Evolutionary conservation across 148 eudicot species (phyloP).

Genomic region (Rhododendron williamsianum): DNA sequence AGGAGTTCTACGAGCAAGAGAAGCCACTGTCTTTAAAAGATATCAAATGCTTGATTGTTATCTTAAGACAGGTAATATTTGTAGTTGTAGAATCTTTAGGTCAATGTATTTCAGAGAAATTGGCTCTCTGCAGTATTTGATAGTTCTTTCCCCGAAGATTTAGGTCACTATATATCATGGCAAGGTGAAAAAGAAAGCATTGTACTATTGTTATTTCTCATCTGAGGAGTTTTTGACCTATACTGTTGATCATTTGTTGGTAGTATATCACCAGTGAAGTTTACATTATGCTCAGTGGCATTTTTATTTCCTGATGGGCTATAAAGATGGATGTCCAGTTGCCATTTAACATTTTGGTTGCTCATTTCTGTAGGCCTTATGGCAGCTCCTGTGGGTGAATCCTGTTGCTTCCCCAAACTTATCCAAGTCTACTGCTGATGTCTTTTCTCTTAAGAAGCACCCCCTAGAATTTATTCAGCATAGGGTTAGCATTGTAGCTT

Average conservation of each 20-base stretch:
- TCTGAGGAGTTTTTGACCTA: not conserved
- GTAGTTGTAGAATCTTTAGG: not conserved
- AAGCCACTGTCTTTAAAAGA: slow-evolving; percentile 82
- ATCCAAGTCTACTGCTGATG: slow-evolving; percentile 30
- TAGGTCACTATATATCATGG: not conserved
- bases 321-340: not conserved
- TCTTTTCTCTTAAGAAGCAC: slow-evolving; percentile 44
- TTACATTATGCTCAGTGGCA: not conserved
- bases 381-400: slow-evolving; percentile 94
- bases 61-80: slow-evolving; percentile 72
- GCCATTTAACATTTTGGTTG: slow-evolving; percentile 3
- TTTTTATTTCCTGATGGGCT: not conserved
- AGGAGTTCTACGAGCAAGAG: slow-evolving; percentile 95
- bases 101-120: not conserved
- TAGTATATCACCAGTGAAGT: not conserved
- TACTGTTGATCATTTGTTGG: not conserved
- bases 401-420: slow-evolving; percentile 48
- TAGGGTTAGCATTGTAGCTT: slow-evolving; percentile 73
- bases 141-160: not conserved
- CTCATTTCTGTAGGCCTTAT: slow-evolving; percentile 58
- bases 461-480: slow-evolving; percentile 78
- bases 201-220: not conserved
- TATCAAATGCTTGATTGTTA: slow-evolving; percentile 74
- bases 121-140: not conserved
- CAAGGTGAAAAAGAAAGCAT: not conserved